Base-by-base conservation (phyloP, 129 eudicot species). In the Logfia minima region DNA sequence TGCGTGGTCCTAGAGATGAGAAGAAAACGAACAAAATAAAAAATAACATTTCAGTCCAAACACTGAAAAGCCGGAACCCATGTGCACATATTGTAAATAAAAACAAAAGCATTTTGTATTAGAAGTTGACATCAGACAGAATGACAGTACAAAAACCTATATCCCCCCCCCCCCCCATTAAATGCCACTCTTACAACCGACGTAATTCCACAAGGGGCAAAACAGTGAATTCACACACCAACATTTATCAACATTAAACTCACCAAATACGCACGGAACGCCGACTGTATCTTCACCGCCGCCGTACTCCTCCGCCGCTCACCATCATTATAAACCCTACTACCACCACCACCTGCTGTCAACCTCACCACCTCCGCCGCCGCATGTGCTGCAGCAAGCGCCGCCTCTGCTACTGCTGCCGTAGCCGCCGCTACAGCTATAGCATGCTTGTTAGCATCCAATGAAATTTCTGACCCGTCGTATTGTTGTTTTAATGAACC, bases 361-460 rank as follows among this genome's bases (percentile, higher is more conserved):
- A 94, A 81, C 61, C 96, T 83, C 3, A 94, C 99, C 3, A 94
- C 99, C 79, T 94, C 96, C 1, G 97, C 99, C 8, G 99, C 99
- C 5, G 99, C 97, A 60, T 88, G 91, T 0, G 99, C 99, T 18
- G 99, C 99, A 18, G 93, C 99, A 3, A 94, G 88, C 5, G 99
- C 99, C 0, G 99, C 99, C 75, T 94, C 97, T 0, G 99, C 99
- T 32, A 89, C 99, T 0, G 92, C 97, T 3, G 97, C 99, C 6
- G 97, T 94, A 26, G 99, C 97, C 26, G 92, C 97, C 5, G 99
- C 99, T 32, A 94, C 99, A 13, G 97, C 99, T 65, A 94, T 91
- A 0, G 99, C 99, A 72, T 91, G 99, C 45, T 87, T 91, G 77
- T 88, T 94, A 6, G 94, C 88, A 48, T 94, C 98, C 48, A 86